phyloP scores from a whole-genome alignment of 2,329 filamentous ascomycete genomes.

The Pyrenophora seminiperda region DNA sequence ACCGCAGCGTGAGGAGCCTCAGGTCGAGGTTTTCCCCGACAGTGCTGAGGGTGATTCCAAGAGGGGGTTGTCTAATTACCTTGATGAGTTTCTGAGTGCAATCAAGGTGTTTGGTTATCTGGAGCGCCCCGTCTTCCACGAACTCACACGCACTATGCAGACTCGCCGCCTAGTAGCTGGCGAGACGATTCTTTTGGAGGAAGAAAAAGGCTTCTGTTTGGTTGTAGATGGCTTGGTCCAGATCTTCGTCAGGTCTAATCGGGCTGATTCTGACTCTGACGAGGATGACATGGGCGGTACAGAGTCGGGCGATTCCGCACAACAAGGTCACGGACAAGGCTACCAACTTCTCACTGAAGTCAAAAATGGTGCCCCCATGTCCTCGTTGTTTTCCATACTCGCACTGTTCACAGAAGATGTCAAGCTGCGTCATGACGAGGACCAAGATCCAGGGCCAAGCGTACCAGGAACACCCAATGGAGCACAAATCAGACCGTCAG shows the following conservation, averaged over 20 bases:
- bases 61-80: constrained; percentile 89
- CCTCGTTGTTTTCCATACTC: constrained; percentile 94
- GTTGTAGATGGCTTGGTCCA: constrained; percentile 96
- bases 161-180: constrained; percentile 94
- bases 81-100: constrained; percentile 96
- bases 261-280: constrained; percentile 53
- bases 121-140: constrained; percentile 95
- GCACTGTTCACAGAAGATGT: constrained; percentile 97
- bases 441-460: constrained; percentile 60
- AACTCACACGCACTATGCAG: constrained; percentile 97
- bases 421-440: constrained; percentile 70
- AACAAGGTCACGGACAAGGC: constrained; percentile 70
- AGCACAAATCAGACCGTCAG: constrained; percentile 20
- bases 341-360: constrained; percentile 97
- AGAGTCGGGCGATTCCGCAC: constrained; percentile 62
- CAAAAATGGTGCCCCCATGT: constrained; percentile 97
- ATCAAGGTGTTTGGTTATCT: constrained; percentile 99
- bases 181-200: constrained; percentile 91
- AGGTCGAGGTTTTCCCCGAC: constrained; percentile 93
- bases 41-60: constrained; percentile 88
- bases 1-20: constrained; percentile 92
- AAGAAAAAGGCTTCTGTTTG: constrained; percentile 97
- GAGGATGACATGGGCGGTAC: constrained; percentile 52
- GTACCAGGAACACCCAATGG: constrained; percentile 35
- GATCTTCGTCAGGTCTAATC: constrained; percentile 93